Percentiles rank a stretch among this genome's conserved stretches.
Evolutionary conservation across 148 eudicot genomes (phyloP).

Genomic region (Fagopyrum tataricum): DNA sequence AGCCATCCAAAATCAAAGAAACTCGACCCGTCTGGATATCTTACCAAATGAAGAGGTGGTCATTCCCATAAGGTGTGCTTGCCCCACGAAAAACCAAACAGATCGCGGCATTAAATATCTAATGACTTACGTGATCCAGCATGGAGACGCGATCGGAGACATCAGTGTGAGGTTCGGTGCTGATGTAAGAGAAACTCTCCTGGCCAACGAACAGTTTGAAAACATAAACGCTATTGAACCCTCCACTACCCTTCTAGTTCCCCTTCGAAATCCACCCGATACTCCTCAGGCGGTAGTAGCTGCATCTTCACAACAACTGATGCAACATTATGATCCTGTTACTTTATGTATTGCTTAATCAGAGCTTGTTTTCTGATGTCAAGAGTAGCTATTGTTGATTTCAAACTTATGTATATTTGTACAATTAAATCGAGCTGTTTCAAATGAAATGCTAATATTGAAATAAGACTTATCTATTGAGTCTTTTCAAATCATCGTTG

Average conservation of each 20-base stretch:
- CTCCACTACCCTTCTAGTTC: slow-evolving; percentile 63
- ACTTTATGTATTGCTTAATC: neutral
- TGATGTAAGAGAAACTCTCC: slow-evolving; percentile 30
- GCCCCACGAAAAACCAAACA: slow-evolving; percentile 65
- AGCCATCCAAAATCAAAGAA: slow-evolving; percentile 43
- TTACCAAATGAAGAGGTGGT: slow-evolving; percentile 25
- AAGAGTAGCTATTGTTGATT: too few species aligned
- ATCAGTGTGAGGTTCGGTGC: slow-evolving; percentile 46
- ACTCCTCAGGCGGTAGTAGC: slow-evolving; percentile 31
- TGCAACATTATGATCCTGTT: slow-evolving; percentile 13
- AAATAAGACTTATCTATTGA: too few species aligned
- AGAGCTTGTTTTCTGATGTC: too few species aligned
- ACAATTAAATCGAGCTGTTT: too few species aligned
- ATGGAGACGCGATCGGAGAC: slow-evolving; percentile 17
- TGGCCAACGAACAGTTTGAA: slow-evolving; percentile 51
- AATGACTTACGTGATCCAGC: slow-evolving; percentile 47
- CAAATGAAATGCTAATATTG: too few species aligned
- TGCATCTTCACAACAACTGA: slow-evolving; percentile 9
- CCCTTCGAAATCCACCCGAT: slow-evolving; percentile 49
- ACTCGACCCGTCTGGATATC: slow-evolving; percentile 14
- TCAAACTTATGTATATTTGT: too few species aligned
- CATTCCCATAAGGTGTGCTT: slow-evolving; percentile 80
- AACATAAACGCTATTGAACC: slow-evolving; percentile 34
- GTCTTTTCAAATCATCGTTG: too few species aligned
- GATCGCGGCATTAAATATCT: slow-evolving; percentile 52